Evolutionary conservation across 106 monocot species (phyloP), one percentile per base, ranked within the genome.

Genomic region (Phalaenopsis aphrodite): DNA sequence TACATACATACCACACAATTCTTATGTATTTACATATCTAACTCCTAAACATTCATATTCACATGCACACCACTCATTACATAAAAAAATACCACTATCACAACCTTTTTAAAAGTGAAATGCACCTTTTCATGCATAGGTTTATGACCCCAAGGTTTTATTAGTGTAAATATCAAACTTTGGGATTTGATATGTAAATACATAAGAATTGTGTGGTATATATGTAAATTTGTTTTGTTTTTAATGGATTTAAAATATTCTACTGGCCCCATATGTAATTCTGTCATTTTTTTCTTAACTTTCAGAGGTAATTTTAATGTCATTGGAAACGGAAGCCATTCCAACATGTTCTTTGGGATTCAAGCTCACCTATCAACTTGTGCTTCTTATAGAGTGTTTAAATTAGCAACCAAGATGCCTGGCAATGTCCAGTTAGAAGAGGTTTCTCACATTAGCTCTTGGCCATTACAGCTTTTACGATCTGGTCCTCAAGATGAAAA

Each of bases 301-400:
- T 85, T 66, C 88, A 93, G 93, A 68, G 94, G 95, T 78, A 75
- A 75, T 86, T 95, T 95, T 85, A 83, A 88, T 68, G 78, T 95
- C 64, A 45, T 83, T 38, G 81, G 83, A 86, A 52, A 8, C 80
- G 86, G 79, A 84, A 72, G 47, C 41, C 49, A 79, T 72, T 36
- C 56, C 55, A 86, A 86, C 65, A 30, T 76, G 5, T 90, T 77
- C 77, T 41, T 84, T 72, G 92, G 91, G 24, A 81, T 95, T 81
- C 95, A 95, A 78, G 92, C 95, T 84, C 92, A 95, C 75, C 85
- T 95, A 38, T 95, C 92, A 45, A 87, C 49, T 52, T 82, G 66
- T 80, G 92, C 87, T 36, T 92, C 95, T 5, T 83, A 83, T 24
- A 90, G 86, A 81, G 92, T 95, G 21, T 81, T 65, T 80, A 82